Base-by-base conservation (phyloP, 305 asterid species). In the Rubia peregrina region DNA sequence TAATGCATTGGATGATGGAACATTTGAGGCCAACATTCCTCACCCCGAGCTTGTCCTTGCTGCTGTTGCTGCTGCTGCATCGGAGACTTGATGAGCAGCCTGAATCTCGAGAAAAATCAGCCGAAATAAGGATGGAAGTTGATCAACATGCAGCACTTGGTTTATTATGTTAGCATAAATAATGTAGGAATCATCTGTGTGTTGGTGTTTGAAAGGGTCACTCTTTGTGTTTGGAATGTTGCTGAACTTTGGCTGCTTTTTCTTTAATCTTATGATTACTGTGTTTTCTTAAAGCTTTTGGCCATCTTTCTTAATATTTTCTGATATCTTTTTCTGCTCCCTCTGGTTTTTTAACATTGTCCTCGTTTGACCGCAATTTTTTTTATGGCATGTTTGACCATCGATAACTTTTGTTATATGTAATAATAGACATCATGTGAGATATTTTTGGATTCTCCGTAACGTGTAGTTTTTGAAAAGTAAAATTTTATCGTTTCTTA, bases 1-100 rank as follows among this genome's bases (percentile, higher is more conserved):
- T 5, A 85, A 85, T 69, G 87, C 83, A 0, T 44, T 85, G 62
- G 87, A 79, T 11, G 82, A 82, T 46, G 53, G 53, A 16, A 69
- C 72, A 4, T 56, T 65, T 55, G 80, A 24, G 16, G 79, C 19
- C 7, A 72, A 79, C 42, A 60, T 61, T 66, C 43, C 49, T 42
- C 80, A 77, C 6, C 78, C 83, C 0, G 83, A 83, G 75, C 81
- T 83, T 30, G 55, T 81, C 24, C 48, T 83, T 17, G 85, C 85
- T 12, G 78, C 87, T 10, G 82, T 75, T 5, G 79, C 71, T 49
- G 77, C 72, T 5, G 82, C 70, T 57, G 75, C 76, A 57, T 53
- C 69, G 14, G 85, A 80, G 71, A 69, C 61, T 40, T 83, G 73
- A 79, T 6, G 10, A 55, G 7, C 60, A 1, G 73, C 51, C n/a